Percentiles rank a stretch among this genome's conserved stretches.
phyloP scores from a whole-genome alignment of 768 basidiomycete species.

The Lentinus brumalis region DNA sequence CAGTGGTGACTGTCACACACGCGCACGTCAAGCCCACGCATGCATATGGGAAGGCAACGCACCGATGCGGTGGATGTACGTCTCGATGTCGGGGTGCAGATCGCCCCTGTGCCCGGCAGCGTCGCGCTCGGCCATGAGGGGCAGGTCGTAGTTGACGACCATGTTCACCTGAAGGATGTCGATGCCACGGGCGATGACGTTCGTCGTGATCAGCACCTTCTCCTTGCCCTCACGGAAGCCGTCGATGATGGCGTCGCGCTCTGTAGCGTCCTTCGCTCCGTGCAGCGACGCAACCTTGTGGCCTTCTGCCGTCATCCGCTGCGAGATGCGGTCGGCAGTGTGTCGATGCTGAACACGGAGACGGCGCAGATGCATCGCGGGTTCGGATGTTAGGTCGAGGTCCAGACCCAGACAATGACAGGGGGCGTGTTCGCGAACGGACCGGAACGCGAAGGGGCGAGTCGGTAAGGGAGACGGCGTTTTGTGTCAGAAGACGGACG shows the following conservation, averaged over 20 bases:
- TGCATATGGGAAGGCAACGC: conserved; percentile 28
- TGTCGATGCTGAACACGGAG: conserved; percentile 65
- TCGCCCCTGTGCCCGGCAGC: conserved; percentile 45
- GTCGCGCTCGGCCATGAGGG: conserved; percentile 76
- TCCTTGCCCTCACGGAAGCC: conserved; percentile 94
- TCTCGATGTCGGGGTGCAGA: conserved; percentile 85
- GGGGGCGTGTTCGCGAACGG: not conserved
- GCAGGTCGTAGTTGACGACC: conserved; percentile 99
- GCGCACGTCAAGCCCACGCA: not conserved
- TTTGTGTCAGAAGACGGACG: not conserved
- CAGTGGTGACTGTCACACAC: too few relatives aligned
- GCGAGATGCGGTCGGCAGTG: conserved; percentile 90
- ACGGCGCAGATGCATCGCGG: not conserved
- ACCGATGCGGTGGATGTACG: conserved; percentile 98
- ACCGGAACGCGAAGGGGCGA: not conserved
- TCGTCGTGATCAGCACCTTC: conserved; percentile 98
- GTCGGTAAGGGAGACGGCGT: not conserved
- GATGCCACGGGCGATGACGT: conserved; percentile 97
- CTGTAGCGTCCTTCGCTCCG: conserved; percentile 86
- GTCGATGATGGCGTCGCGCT: conserved; percentile 93
- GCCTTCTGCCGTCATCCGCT: conserved; percentile 88
- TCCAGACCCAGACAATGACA: not conserved
- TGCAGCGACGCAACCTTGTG: conserved; percentile 97
- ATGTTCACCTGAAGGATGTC: conserved; percentile 99
- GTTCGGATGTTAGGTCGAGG: not conserved